Percentiles rank a stretch among this genome's conserved stretches.
These are phyloP conservation scores for Arachis monticola DNA, from an alignment of 331 rosid genomes.

Conservation along the genomic window DNA sequence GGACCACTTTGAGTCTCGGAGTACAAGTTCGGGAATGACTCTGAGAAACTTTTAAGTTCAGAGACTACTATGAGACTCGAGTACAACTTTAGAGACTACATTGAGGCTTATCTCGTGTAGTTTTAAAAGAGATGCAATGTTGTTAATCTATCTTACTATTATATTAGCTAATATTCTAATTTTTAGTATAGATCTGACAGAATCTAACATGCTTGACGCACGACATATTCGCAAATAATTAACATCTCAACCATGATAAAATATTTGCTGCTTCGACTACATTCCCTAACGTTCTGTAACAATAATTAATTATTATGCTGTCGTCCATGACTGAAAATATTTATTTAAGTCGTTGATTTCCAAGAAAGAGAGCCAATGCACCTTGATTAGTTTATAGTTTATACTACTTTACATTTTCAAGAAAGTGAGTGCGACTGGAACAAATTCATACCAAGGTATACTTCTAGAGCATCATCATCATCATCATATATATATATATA, in stretches of 20 bases:
- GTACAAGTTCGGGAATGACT: no score
- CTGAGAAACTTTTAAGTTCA: no score
- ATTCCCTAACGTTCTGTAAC: not conserved
- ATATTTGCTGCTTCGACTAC: not conserved
- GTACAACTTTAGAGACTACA: no score
- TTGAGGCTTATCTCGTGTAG: no score
- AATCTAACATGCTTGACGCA: not conserved
- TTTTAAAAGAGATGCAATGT: no score
- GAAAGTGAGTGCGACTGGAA: not conserved
- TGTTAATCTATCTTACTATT: no score
- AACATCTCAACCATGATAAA: not conserved
- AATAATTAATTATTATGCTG: not conserved
- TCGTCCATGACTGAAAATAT: not conserved
- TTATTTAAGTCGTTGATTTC: not conserved
- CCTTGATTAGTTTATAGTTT: not conserved
- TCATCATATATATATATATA: no score
- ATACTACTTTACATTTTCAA: not conserved
- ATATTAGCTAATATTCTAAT: no score
- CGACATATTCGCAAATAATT: not conserved
- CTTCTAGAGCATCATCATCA: not conserved
- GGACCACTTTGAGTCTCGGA: no score
- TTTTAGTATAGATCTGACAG: no score
- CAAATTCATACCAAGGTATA: not conserved
- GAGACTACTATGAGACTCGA: no score
- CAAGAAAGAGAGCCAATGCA: not conserved